phyloP scores from a whole-genome alignment of 306 rosid species.

The Phaseolus lunatus region DNA sequence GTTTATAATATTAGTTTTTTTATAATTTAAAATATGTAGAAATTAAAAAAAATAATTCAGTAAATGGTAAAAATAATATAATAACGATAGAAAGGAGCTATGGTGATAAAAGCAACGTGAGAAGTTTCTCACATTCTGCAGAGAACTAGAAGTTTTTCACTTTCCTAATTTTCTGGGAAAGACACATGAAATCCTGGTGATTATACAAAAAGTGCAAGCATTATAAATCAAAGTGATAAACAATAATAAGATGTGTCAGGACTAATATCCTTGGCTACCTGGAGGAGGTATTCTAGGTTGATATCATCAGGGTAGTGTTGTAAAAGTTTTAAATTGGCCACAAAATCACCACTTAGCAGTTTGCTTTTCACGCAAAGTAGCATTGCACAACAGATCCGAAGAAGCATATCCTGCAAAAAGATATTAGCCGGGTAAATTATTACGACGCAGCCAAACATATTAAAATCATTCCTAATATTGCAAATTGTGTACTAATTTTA shows the following conservation, averaged over 20 bases:
- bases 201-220: slow-evolving; percentile 2
- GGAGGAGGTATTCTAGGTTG: slow-evolving; percentile 71
- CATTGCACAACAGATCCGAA: slow-evolving; percentile 85
- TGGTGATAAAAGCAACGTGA: too few species aligned
- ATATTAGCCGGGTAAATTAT: slow-evolving; percentile 13
- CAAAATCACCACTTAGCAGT: slow-evolving; percentile 76
- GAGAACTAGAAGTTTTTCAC: too few species aligned
- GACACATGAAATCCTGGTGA: neutral
- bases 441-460: slow-evolving; percentile 12
- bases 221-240: slow-evolving; percentile 47
- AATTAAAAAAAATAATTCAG: too few species aligned
- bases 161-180: too few species aligned
- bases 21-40: too few species aligned
- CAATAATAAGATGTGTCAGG: slow-evolving; percentile 66
- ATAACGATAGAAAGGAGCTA: too few species aligned
- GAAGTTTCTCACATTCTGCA: too few species aligned
- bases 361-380: slow-evolving; percentile 69
- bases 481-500: neutral
- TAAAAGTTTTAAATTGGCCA: slow-evolving; percentile 70
- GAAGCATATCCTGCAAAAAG: slow-evolving; percentile 79
- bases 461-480: neutral
- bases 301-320: slow-evolving; percentile 79
- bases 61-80: too few species aligned
- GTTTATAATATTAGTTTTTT: too few species aligned
- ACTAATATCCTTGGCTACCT: slow-evolving; percentile 71